Conservation (phyloP, 192 early-diverging fungal genomes). For the Linnemannia zychae region DNA sequence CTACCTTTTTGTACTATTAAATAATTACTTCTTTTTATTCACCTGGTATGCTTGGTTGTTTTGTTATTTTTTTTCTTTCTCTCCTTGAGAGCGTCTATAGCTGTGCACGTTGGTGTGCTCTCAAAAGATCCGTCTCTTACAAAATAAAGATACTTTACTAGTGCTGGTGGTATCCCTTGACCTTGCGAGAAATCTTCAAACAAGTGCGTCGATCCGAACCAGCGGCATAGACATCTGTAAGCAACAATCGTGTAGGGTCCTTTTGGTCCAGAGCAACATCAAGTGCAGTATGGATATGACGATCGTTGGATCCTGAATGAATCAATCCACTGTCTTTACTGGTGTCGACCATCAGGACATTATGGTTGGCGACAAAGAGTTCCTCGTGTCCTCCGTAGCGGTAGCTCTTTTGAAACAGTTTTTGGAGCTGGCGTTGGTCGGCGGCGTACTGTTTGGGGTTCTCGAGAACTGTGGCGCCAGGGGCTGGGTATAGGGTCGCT, state of each 20-base stretch:
- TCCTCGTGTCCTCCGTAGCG: constrained; percentile 25
- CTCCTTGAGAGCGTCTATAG: background rate
- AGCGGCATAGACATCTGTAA: constrained; percentile 46
- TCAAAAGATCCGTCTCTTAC: background rate
- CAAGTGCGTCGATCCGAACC: constrained; percentile 36
- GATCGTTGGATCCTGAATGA: constrained; percentile 30
- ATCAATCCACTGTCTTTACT: constrained; percentile 9
- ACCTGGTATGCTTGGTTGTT: background rate
- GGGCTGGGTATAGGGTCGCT: constrained; percentile 29
- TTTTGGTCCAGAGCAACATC: background rate
- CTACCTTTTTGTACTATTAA: background rate
- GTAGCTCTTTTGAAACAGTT: constrained; percentile 29
- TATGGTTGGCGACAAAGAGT: constrained; percentile 29
- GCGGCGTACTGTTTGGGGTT: constrained; percentile 9
- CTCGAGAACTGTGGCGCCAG: constrained; percentile 14
- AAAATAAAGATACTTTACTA: background rate
- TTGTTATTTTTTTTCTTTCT: too few relatives aligned
- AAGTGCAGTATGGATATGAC: constrained; percentile 21
- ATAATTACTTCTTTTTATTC: background rate
- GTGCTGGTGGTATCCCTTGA: constrained; percentile 33
- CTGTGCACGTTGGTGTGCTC: background rate
- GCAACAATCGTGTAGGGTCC: constrained; percentile 25
- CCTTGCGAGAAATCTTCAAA: constrained; percentile 17
- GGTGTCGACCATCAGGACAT: constrained; percentile 45
- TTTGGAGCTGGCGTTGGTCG: constrained; percentile 10